Base-by-base conservation (phyloP, 2,329 filamentous ascomycete species). In the Ampelomyces quisqualis region DNA sequence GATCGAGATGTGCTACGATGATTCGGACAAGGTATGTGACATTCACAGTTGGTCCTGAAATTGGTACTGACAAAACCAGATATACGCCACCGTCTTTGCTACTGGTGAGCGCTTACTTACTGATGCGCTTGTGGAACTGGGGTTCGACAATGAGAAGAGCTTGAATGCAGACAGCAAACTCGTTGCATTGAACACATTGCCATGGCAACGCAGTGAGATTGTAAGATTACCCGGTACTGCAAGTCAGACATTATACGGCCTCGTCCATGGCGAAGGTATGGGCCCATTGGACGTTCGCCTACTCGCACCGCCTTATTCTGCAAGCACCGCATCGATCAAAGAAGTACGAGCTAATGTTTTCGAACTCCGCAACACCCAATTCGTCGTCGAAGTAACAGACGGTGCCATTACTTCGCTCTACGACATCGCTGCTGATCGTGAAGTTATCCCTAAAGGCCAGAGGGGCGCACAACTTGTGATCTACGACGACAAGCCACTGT, bases 1-100 rank as follows among this genome's bases (percentile, higher is more conserved):
- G 22, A 97, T 98, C 57, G 90, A 94, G 68, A 96, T 97, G 90
- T 95, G 90, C 68, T 97, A 97, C 59, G 88, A 95, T 65, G 93
- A 98, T 64, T 95, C 90, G 3, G 86, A 95, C 63, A 80, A 90
- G 77, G 72, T 74, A 55, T 34, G 64, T 49, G 5, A 15, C n/a
- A n/a, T n/a, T n/a, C n/a, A n/a, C n/a, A 10, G 10, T 7, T 1
- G 2, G 10, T 2, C 3, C 3, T 23, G 5, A 5, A 2, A 4
- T 10, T 13, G n/a, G 10, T 35, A 22, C 58, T 70, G 26, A 69
- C 34, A 0, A 17, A 14, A 3, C 1, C 38, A 73, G 67, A 77
- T 95, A 5, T 98, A 98, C 63, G 85, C 80, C 2, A 76, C 88
- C 54, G 81, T 95, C 2, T 95, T 95, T 63, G 74, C 83, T 51